Conservation (phyloP, 2,329 filamentous ascomycete species). For the Paramyrothecium sp. region DNA sequence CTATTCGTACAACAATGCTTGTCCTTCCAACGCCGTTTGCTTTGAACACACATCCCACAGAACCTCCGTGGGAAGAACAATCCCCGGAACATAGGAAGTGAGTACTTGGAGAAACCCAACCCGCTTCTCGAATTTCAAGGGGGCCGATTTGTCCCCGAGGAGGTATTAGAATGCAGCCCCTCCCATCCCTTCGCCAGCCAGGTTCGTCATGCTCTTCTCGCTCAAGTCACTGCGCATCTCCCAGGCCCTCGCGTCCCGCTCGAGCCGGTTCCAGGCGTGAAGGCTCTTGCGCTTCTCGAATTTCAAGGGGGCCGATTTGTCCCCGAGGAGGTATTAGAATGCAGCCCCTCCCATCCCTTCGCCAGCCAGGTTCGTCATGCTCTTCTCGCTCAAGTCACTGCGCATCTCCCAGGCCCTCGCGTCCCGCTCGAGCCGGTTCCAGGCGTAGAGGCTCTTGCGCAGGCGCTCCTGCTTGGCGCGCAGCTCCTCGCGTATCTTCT, state of each 20-base stretch:
- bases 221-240: slow-evolving; percentile 56
- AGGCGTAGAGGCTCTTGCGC: slow-evolving; percentile 49
- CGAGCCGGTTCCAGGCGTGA: slow-evolving; percentile 51
- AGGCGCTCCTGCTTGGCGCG: slow-evolving; percentile 53
- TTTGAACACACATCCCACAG: too few relatives aligned
- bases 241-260: slow-evolving; percentile 52
- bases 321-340: slow-evolving; percentile 38
- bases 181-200: slow-evolving; percentile 54
- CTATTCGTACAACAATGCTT: neutral
- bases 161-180: slow-evolving; percentile 55
- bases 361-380: slow-evolving; percentile 55
- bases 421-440: slow-evolving; percentile 56
- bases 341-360: slow-evolving; percentile 55
- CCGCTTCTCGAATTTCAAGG: too few relatives aligned
- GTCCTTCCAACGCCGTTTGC: neutral
- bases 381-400: slow-evolving; percentile 55
- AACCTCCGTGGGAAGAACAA: too few relatives aligned
- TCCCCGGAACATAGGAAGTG: too few relatives aligned
- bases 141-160: too few relatives aligned
- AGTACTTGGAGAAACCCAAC: too few relatives aligned
- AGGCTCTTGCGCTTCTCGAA: slow-evolving; percentile 51
- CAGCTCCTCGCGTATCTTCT: slow-evolving; percentile 53
- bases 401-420: slow-evolving; percentile 52
- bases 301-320: too few relatives aligned
- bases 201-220: slow-evolving; percentile 54